Evolutionary conservation across 2,329 filamentous ascomycete genomes (phyloP).

Genomic region (Biscogniauxia mediterranea): DNA sequence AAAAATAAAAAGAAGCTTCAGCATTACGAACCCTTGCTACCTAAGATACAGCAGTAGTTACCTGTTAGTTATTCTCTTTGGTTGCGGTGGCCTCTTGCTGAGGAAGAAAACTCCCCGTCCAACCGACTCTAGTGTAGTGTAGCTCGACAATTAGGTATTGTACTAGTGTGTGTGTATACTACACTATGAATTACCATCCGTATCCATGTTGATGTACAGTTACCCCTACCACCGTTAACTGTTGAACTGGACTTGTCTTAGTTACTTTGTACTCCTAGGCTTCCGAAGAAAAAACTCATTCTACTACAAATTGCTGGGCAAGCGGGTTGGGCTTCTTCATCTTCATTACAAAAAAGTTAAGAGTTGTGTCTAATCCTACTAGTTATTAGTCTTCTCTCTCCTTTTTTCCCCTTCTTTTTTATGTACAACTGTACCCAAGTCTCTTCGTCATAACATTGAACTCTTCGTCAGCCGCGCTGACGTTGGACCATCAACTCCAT

Average conservation of each 20-base stretch:
- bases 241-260: neutral
- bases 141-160: too few relatives aligned
- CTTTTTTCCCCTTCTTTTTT: too few relatives aligned
- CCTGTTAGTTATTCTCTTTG: neutral
- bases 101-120: neutral
- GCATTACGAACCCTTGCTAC: neutral
- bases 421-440: neutral
- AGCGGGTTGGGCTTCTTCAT: too few relatives aligned
- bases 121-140: neutral
- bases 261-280: neutral
- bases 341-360: neutral
- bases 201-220: neutral
- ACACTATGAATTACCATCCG: neutral
- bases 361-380: neutral
- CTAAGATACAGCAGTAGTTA: neutral
- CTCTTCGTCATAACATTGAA: neutral
- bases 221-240: neutral
- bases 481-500: slow-evolving; percentile 1
- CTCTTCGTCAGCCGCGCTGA: neutral
- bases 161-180: too few relatives aligned
- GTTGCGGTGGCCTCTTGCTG: neutral
- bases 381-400: too few relatives aligned
- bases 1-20: neutral
- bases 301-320: too few relatives aligned
- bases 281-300: too few relatives aligned